These are phyloP conservation scores for Purpureocillium takamizusanense DNA, from an alignment of 2,329 filamentous ascomycete species.

Conservation along the genomic window DNA sequence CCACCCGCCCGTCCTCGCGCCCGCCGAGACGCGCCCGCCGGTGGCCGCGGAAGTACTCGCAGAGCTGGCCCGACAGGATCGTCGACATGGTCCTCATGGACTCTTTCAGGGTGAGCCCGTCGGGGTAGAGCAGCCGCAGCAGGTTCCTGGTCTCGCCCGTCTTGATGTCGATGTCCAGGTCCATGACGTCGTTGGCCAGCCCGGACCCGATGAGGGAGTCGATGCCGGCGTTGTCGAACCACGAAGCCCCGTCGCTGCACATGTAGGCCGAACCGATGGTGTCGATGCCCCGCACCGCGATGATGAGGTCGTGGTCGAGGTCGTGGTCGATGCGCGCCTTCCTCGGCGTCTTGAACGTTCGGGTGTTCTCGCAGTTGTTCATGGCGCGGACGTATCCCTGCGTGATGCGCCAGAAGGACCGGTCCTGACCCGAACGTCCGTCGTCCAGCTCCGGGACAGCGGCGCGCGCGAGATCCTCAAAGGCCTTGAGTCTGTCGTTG, in stretches of 20 bases:
- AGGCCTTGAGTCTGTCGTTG: constrained; percentile 2
- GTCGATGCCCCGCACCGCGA: constrained; percentile 4
- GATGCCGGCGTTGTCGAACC: constrained; percentile 4
- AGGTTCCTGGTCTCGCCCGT: constrained; percentile 6
- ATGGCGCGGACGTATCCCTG: constrained; percentile 4
- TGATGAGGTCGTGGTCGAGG: constrained; percentile 4
- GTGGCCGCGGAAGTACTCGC: constrained; percentile 7
- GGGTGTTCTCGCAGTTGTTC: constrained; percentile 3
- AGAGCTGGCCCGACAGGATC: constrained; percentile 4
- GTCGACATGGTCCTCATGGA: constrained; percentile 3
- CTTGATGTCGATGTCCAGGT: constrained; percentile 6
- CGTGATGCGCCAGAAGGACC: constrained; percentile 6
- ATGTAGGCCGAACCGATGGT: constrained; percentile 6
- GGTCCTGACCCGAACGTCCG: constrained; percentile 2
- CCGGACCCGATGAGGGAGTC: constrained; percentile 6
- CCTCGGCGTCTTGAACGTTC: constrained; percentile 1
- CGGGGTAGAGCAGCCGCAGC: constrained; percentile 5
- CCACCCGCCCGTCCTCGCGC: constrained; percentile 6
- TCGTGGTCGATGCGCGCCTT: constrained; percentile 3
- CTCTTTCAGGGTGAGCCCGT: neutral
- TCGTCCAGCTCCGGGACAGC: constrained; percentile 4
- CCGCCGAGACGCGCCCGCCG: constrained; percentile 3
- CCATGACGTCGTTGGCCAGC: constrained; percentile 7
- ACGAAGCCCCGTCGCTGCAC: constrained; percentile 7
- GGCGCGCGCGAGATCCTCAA: constrained; percentile 1